Percentiles rank a stretch among this genome's conserved stretches.
Conservation (phyloP, 2,329 filamentous ascomycete species). For the Plectosphaerella sp. region DNA sequence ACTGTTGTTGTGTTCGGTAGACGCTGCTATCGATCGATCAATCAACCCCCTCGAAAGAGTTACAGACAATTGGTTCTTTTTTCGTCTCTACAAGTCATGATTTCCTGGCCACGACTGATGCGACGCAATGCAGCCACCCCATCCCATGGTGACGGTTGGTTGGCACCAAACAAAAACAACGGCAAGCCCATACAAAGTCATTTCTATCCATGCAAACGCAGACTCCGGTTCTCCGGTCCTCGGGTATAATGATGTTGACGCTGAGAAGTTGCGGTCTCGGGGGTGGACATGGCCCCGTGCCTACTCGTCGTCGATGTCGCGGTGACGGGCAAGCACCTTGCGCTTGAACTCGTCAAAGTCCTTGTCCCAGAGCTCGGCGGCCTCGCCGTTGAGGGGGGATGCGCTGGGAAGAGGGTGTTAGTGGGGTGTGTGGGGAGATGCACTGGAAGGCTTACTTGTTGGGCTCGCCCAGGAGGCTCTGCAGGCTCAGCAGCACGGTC, state of each 20-base stretch:
- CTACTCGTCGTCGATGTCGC: slow-evolving; percentile 61
- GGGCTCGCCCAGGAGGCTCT: slow-evolving; percentile 91
- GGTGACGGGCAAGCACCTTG: slow-evolving; percentile 60
- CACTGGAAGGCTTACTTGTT: slow-evolving; percentile 71
- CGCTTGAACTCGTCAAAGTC: slow-evolving; percentile 83
- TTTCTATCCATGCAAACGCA: slow-evolving; percentile 12
- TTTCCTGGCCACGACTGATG: background rate
- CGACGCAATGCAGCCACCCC: slow-evolving; percentile 21
- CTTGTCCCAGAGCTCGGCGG: slow-evolving; percentile 92
- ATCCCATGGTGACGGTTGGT: slow-evolving; percentile 12
- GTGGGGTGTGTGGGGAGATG: background rate
- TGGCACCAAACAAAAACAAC: slow-evolving; percentile 11
- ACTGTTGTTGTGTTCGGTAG: background rate
- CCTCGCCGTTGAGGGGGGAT: slow-evolving; percentile 92
- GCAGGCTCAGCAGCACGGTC: slow-evolving; percentile 85
- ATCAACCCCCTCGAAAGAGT: background rate
- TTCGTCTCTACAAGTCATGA: no score
- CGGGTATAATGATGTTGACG: slow-evolving; percentile 8
- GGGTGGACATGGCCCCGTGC: background rate
- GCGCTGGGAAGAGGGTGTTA: slow-evolving; percentile 49
- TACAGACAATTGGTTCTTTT: no score
- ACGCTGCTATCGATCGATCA: background rate
- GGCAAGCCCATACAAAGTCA: slow-evolving; percentile 23
- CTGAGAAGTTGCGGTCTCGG: background rate
- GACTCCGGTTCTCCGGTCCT: slow-evolving; percentile 39